Evolutionary conservation across 805 yeast genomes (phyloP).

Genomic region (Wickerhamomyces rabaulensis): DNA sequence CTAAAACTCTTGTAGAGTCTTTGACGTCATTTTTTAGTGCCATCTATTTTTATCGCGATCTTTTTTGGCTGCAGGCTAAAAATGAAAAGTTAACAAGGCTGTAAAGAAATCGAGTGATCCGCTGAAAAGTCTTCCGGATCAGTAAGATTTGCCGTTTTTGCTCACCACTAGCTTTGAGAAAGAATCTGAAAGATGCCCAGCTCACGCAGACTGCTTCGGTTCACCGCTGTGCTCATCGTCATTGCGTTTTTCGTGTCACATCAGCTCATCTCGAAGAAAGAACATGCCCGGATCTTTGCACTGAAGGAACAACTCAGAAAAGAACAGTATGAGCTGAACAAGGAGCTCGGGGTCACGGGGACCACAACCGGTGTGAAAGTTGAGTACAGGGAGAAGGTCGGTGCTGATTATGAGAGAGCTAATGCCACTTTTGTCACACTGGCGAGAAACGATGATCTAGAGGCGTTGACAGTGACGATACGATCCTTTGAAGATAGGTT

Average conservation of each 20-base stretch:
- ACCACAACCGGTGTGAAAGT: slow-evolving; percentile 4
- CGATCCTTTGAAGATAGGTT: slow-evolving; percentile 74
- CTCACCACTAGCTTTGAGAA: no score
- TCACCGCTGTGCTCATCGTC: slow-evolving; percentile 11
- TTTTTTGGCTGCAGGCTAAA: no score
- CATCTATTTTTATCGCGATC: no score
- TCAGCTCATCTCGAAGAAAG: slow-evolving; percentile 13
- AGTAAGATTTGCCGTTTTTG: no score
- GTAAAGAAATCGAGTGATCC: no score
- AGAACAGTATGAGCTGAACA: slow-evolving; percentile 14
- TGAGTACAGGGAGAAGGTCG: slow-evolving; percentile 43
- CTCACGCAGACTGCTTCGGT: slow-evolving; percentile 13
- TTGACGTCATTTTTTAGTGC: no score
- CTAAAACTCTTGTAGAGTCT: no score
- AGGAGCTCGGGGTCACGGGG: slow-evolving; percentile 8
- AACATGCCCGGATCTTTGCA: slow-evolving; percentile 14
- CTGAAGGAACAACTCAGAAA: slow-evolving; percentile 13
- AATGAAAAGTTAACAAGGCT: no score
- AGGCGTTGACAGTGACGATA: slow-evolving; percentile 47
- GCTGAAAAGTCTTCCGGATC: no score
- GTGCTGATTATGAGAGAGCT: slow-evolving; percentile 31
- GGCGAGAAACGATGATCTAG: slow-evolving; percentile 58
- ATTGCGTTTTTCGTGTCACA: slow-evolving; percentile 16
- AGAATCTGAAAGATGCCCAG: neutral
- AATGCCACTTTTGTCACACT: slow-evolving; percentile 65